Conservation (phyloP, 2,329 filamentous ascomycete species). For the Aspergillus sp. region DNA sequence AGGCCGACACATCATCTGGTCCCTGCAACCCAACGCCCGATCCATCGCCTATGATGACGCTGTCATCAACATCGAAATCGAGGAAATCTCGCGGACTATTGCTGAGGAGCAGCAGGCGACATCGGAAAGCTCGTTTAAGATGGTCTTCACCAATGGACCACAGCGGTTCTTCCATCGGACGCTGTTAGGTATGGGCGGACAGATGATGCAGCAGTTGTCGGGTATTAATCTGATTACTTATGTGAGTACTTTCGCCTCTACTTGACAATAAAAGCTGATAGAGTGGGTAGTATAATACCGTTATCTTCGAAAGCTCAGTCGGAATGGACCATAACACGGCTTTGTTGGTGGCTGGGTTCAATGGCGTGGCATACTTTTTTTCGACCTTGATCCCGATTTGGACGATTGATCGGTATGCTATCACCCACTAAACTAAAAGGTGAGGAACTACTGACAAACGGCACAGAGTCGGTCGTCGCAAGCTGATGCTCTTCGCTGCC, state of each 20-base stretch:
- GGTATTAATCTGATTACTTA: slow-evolving; percentile 26
- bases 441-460: not conserved
- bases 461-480: slow-evolving; percentile 44
- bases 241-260: slow-evolving; percentile 7
- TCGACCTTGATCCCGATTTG: slow-evolving; percentile 33
- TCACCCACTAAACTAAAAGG: not conserved
- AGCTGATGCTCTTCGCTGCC: slow-evolving; percentile 54
- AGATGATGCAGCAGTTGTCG: slow-evolving; percentile 28
- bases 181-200: slow-evolving; percentile 23
- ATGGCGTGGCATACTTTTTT: slow-evolving; percentile 39
- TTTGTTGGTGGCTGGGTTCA: slow-evolving; percentile 30
- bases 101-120: slow-evolving; percentile 17
- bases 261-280: slow-evolving; percentile 1
- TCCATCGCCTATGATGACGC: slow-evolving; percentile 18
- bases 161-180: slow-evolving; percentile 20
- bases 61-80: slow-evolving; percentile 18
- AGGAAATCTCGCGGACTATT: slow-evolving; percentile 18
- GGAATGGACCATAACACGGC: slow-evolving; percentile 36
- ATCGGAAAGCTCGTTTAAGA: slow-evolving; percentile 15
- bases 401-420: slow-evolving; percentile 26
- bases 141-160: slow-evolving; percentile 18
- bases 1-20: slow-evolving; percentile 29
- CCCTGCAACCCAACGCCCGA: slow-evolving; percentile 24
- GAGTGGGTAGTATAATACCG: slow-evolving; percentile 27
- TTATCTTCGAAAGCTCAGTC: slow-evolving; percentile 42